These are phyloP conservation scores for Lippia alba DNA, from an alignment of 305 asterid genomes.

Conservation along the genomic window DNA sequence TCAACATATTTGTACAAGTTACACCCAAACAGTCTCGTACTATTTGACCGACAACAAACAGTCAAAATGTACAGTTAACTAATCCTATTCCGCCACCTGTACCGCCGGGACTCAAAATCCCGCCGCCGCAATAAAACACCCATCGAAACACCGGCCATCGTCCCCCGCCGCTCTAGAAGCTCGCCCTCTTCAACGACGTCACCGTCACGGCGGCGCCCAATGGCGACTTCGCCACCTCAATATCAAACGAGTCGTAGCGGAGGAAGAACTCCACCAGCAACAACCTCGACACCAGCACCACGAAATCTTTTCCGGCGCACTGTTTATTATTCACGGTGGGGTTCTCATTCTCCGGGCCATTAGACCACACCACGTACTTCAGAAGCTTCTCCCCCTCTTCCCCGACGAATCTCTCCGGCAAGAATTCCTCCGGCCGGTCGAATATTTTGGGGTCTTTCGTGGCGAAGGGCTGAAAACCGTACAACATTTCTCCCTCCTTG, in stretches of 20 bases:
- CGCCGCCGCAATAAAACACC: neutral
- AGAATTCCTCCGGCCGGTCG: slow-evolving; percentile 74
- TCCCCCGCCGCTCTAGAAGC: slow-evolving; percentile 35
- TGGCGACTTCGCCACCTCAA: slow-evolving; percentile 69
- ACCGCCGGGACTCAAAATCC: slow-evolving; percentile 1
- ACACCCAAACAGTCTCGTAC: neutral
- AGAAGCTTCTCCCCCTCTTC: slow-evolving; percentile 67
- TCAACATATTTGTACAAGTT: neutral
- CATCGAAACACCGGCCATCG: neutral
- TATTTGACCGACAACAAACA: neutral
- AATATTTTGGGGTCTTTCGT: slow-evolving; percentile 75
- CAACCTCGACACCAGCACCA: slow-evolving; percentile 67
- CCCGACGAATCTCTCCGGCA: slow-evolving; percentile 67
- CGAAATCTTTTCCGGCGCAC: slow-evolving; percentile 92
- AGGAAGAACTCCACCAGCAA: slow-evolving; percentile 79
- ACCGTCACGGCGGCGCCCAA: slow-evolving; percentile 70
- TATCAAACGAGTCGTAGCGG: slow-evolving; percentile 80
- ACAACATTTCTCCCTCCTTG: slow-evolving; percentile 71
- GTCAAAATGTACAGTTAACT: neutral
- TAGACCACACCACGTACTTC: slow-evolving; percentile 82
- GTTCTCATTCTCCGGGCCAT: slow-evolving; percentile 70
- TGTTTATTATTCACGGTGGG: slow-evolving; percentile 68
- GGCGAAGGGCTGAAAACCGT: slow-evolving; percentile 85
- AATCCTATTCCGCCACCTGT: neutral
- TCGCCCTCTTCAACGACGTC: slow-evolving; percentile 72